These are phyloP conservation scores for Wickerhamiella vanderwaltii DNA, from an alignment of 805 yeast species.

Conservation along the genomic window DNA sequence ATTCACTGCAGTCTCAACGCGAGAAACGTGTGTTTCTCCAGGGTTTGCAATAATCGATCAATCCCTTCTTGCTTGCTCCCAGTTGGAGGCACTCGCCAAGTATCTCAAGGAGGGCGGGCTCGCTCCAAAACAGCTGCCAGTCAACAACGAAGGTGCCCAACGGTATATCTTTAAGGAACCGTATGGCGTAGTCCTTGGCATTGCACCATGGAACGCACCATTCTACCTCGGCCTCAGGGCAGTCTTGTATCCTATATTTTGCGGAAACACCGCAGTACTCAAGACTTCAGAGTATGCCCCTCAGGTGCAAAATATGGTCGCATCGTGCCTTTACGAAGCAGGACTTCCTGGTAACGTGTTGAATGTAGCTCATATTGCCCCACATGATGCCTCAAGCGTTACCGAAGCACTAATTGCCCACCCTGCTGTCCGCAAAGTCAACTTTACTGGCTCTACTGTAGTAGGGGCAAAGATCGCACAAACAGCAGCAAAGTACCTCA, in stretches of 20 bases:
- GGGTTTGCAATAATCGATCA: background rate
- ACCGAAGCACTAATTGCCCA: constrained; percentile 2
- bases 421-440: constrained; percentile 1
- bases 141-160: background rate
- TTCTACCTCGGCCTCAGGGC: background rate
- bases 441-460: background rate
- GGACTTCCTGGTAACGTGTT: background rate
- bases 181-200: background rate
- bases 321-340: background rate
- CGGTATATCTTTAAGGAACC: background rate
- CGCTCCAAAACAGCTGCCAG: background rate
- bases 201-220: constrained; percentile 3
- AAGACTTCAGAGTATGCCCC: background rate
- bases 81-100: background rate
- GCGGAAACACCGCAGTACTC: background rate
- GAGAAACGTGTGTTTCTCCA: background rate
- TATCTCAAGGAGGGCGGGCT: background rate
- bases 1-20: background rate
- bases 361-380: background rate
- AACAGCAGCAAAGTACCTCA: background rate
- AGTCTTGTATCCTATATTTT: background rate
- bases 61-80: background rate
- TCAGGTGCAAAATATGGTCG: background rate
- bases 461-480: background rate
- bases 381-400: background rate